A percentile compares a stretch with the other conserved stretches of the same genome.
These are phyloP conservation scores for Pezicula neosporulosa DNA, from an alignment of 2,329 filamentous ascomycete species.

Conservation along the genomic window DNA sequence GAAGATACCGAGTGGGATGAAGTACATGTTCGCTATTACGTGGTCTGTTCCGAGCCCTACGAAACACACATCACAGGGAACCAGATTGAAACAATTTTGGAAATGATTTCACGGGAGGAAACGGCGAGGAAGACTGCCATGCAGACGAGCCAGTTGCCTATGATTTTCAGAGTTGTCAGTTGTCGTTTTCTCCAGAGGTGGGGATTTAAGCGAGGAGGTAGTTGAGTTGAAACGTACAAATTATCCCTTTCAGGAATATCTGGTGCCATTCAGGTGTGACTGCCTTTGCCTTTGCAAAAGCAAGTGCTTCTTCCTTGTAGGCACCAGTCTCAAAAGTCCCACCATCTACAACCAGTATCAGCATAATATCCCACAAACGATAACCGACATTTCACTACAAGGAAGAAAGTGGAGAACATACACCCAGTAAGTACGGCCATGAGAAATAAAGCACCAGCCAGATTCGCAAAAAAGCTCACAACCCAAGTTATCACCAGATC, in stretches of 20 bases:
- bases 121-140: conserved; percentile 45
- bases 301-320: conserved; percentile 39
- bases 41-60: conserved; percentile 51
- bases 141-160: conserved; percentile 53
- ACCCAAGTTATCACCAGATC: conserved; percentile 34
- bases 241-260: conserved; percentile 51
- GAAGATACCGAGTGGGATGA: conserved; percentile 47
- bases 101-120: conserved; percentile 46
- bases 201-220: not conserved
- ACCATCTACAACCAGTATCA: conserved; percentile 31
- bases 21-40: conserved; percentile 55
- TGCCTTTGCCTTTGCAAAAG: conserved; percentile 45
- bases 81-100: conserved; percentile 54
- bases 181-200: not conserved
- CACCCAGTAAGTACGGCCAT: conserved; percentile 45
- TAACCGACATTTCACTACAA: not conserved
- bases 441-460: conserved; percentile 45
- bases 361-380: not conserved
- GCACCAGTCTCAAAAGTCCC: conserved; percentile 40
- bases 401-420: conserved; percentile 20
- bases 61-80: conserved; percentile 52
- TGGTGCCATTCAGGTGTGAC: conserved; percentile 45
- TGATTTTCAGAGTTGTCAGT: not conserved
- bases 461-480: conserved; percentile 45
- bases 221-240: conserved; percentile 30